Evolutionary conservation across 75 land plant genomes (phyloP), one percentile per base, ranked within the genome.

Genomic region (Selaginella tamariscina): DNA sequence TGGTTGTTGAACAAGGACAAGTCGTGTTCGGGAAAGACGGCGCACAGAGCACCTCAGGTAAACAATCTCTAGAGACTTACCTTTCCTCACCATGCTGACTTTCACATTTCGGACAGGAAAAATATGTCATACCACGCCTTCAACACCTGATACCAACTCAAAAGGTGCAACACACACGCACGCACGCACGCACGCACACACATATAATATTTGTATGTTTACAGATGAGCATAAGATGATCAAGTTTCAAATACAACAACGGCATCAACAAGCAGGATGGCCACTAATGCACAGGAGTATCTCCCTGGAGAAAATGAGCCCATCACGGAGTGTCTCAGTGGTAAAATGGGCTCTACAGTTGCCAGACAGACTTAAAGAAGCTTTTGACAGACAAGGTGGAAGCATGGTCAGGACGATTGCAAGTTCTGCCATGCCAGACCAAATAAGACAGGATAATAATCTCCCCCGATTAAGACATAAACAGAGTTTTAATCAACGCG

Each of bases 341-440:
- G 78, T 88, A 63, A 86, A 82, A 69, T 86, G 93, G 97, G 87
- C 83, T n/a, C 27, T 81, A 77, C 74, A 69, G 32, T 66, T 88
- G 68, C 97, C 92, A 0, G 70, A 72, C 24, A 65, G 80, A 65
- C 71, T 67, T 18, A 24, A 68, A 68, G 77, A 67, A 23, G 67
- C 64, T 15, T 39, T 39, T 15, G 49, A 39, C 49, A 39, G 15
- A 15, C 49, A 39, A 15, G 49, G 49, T 39, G 49, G 49, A 39
- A 39, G 15, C 49, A 39, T 39, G 49, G 49, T 39, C 15, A 5
- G 49, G 15, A 39, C 15, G 49, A 5, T 39, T 15, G 49, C 49
- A 15, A 5, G 11, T 15, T 39, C 49, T 5, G 49, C 49, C 5
- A 39, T 39, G 49, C 49, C 49, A 5, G 49, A 39, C 49, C 49